Conservation (phyloP, 164 flowering plant genomes). For the Taxillus chinensis region DNA sequence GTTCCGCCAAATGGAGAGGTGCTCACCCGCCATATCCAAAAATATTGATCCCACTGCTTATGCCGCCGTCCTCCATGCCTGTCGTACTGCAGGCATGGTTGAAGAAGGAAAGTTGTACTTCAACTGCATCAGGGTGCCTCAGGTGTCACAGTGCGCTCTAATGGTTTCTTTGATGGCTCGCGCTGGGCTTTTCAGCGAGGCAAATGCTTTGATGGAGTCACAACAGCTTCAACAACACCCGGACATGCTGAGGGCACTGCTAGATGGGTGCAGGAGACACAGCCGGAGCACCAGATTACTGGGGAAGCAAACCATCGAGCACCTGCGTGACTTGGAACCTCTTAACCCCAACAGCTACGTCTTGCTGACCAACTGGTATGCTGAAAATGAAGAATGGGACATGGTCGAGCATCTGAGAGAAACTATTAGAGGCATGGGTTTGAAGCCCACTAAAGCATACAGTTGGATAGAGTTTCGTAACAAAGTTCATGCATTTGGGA, state of each 20-base stretch:
- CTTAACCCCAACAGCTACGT: conserved; percentile 56
- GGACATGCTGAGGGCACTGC: conserved; percentile 42
- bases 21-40: neutral
- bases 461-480: conserved; percentile 60
- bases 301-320: conserved; percentile 38
- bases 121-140: conserved; percentile 32
- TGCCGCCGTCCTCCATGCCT: conserved; percentile 50
- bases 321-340: conserved; percentile 50
- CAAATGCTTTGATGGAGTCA: conserved; percentile 33
- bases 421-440: conserved; percentile 45
- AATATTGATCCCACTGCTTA: conserved; percentile 29
- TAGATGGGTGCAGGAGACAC: conserved; percentile 57
- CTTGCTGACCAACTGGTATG: conserved; percentile 45
- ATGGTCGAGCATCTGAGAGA: conserved; percentile 23
- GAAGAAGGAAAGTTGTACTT: conserved; percentile 45
- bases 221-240: conserved; percentile 18
- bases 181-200: conserved; percentile 42
- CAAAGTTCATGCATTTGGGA: conserved; percentile 65
- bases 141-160: conserved; percentile 29
- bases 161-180: conserved; percentile 52
- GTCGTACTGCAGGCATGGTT: conserved; percentile 38
- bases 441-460: conserved; percentile 43
- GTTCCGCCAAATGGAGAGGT: conserved; percentile 33
- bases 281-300: conserved; percentile 7
- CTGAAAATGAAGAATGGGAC: conserved; percentile 33